Evolutionary conservation across 2,329 filamentous ascomycete species (phyloP).

Genomic region (Exophiala mesophila): DNA sequence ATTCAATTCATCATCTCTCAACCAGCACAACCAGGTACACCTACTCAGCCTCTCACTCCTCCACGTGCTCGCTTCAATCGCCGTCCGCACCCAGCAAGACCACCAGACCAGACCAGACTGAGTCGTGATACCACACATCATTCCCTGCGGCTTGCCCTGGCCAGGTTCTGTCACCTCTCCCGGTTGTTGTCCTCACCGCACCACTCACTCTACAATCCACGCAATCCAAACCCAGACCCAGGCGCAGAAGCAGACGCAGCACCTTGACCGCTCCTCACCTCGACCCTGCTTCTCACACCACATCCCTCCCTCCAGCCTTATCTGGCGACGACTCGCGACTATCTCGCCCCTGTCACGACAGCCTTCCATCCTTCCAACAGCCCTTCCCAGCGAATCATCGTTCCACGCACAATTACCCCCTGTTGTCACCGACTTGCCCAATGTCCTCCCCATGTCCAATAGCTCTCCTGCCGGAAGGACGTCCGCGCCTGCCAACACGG

Average conservation of each 20-base stretch:
- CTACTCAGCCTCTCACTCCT: constrained; percentile 23
- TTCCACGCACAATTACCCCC: constrained; percentile 20
- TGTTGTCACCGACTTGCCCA: constrained; percentile 33
- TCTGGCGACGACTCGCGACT: neutral
- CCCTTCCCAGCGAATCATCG: constrained; percentile 22
- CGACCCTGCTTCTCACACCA: neutral
- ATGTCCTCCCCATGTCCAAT: constrained; percentile 50
- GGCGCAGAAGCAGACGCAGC: too few species aligned
- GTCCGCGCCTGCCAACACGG: constrained; percentile 34
- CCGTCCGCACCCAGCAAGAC: too few species aligned
- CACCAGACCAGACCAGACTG: too few species aligned
- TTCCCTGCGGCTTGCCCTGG: too few species aligned
- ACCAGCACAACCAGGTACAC: too few species aligned
- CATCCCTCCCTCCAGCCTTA: constrained; percentile 2
- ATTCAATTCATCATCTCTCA: constrained; percentile 12
- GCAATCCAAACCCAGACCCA: neutral
- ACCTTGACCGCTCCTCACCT: constrained; percentile 3
- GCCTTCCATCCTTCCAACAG: constrained; percentile 1
- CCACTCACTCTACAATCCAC: neutral
- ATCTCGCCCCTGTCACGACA: neutral
- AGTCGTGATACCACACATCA: too few species aligned
- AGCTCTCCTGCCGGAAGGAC: constrained; percentile 46
- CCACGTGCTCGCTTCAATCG: constrained; percentile 14
- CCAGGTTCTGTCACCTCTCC: too few species aligned
- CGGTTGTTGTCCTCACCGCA: neutral